These are phyloP conservation scores for Leavenworthia alabamica DNA, from an alignment of 345 rosid species.

Conservation along the genomic window DNA sequence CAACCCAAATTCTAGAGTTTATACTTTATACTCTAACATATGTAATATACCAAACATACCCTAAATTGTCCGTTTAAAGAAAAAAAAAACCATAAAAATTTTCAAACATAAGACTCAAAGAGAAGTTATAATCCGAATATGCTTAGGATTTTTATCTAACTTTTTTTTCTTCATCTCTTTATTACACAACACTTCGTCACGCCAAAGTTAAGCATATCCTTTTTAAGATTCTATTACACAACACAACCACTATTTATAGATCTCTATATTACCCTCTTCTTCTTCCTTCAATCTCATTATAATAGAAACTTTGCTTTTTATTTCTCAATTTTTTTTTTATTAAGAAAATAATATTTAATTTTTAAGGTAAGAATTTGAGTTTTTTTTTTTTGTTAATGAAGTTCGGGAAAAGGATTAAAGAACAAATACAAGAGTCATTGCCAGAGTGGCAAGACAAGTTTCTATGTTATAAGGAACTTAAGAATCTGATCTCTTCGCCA, in stretches of 20 bases:
- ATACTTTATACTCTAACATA: conserved; percentile 32
- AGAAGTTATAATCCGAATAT: conserved; percentile 24
- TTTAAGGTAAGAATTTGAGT: not conserved
- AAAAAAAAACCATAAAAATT: not conserved
- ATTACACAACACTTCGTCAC: conserved; percentile 34
- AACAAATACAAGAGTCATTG: conserved; percentile 66
- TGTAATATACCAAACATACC: conserved; percentile 30
- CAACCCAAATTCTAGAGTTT: conserved; percentile 28
- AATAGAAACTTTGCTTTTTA: too few relatives aligned
- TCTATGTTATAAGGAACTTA: conserved; percentile 65
- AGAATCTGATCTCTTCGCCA: conserved; percentile 53
- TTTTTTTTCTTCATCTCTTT: conserved; percentile 10
- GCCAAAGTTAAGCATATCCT: conserved; percentile 37
- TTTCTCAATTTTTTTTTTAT: too few relatives aligned
- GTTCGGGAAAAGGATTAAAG: conserved; percentile 81
- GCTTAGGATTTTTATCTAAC: conserved; percentile 19
- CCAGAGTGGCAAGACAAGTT: conserved; percentile 81
- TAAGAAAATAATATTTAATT: too few relatives aligned
- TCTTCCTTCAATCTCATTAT: not conserved
- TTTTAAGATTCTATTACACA: conserved; percentile 17
- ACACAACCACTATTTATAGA: conserved; percentile 20
- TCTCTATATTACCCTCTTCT: conserved; percentile 18
- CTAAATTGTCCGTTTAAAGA: conserved; percentile 30
- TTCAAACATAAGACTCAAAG: conserved; percentile 25
- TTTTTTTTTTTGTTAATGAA: conserved; percentile 47